A percentile compares a stretch with the other conserved stretches of the same genome.
Evolutionary conservation across 2,329 filamentous ascomycete species (phyloP).

Genomic region (Cladophialophora carrionii): DNA sequence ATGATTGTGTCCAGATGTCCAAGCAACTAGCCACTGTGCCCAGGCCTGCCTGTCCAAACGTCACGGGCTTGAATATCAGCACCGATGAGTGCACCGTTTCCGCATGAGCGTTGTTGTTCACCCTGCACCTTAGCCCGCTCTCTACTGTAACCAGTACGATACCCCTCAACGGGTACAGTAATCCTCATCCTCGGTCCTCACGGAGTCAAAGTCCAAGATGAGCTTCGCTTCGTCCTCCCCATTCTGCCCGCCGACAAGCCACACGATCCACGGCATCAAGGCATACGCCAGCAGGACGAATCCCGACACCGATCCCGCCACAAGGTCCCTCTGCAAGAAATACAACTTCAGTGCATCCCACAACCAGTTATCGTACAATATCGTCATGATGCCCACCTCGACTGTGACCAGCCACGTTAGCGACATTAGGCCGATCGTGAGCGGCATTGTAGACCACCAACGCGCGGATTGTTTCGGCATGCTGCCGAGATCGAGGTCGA

Average conservation of each 20-base stretch:
- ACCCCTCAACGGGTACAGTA: conserved; percentile 14
- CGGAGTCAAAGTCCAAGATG: conserved; percentile 14
- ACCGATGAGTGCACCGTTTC: too few relatives aligned
- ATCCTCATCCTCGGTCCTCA: conserved; percentile 11
- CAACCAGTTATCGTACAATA: conserved; percentile 5
- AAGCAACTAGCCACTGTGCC: too few relatives aligned
- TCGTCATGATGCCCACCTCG: conserved; percentile 16
- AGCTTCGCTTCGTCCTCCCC: conserved; percentile 4
- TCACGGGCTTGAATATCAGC: too few relatives aligned
- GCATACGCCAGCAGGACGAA: conserved; percentile 21
- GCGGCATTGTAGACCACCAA: conserved; percentile 5
- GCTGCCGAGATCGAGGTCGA: neutral
- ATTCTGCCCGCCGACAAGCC: neutral
- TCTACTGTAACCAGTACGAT: too few relatives aligned
- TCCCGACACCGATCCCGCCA: conserved; percentile 13
- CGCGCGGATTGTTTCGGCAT: neutral
- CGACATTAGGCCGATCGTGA: conserved; percentile 18
- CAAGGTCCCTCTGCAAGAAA: conserved; percentile 1
- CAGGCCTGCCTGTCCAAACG: too few relatives aligned
- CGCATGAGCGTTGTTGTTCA: too few relatives aligned
- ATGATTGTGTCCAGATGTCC: too few relatives aligned
- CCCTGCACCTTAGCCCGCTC: too few relatives aligned
- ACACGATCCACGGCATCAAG: conserved; percentile 26
- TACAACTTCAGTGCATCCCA: neutral
- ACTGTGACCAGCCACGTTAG: conserved; percentile 22